Base-by-base conservation (phyloP, 129 eudicot species). In the Arctium lappa region DNA sequence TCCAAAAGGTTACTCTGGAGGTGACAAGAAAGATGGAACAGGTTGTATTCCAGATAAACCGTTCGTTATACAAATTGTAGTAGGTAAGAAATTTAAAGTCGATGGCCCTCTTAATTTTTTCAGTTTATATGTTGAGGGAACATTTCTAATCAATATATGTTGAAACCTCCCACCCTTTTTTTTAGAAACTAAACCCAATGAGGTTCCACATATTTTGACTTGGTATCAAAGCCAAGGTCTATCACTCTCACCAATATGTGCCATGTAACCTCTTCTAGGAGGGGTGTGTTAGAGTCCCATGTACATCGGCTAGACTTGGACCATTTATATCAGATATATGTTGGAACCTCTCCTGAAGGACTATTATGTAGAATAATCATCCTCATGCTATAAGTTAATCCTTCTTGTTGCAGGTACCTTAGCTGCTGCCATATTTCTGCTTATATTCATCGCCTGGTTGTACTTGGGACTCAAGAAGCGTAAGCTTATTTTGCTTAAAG, bases 1-100 rank as follows among this genome's bases (percentile, higher is more conserved):
- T 53, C 90, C 75, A 34, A 72, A 82, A 9, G 88, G 89, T 6
- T 87, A 63, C 86, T 68, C 69, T 8, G 92, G 90, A 9, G 86
- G 85, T 77, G 86, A 88, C 7, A 85, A 16, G 72, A 77, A 9
- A 78, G 77, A 42, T 11, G 84, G 87, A 29, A 29, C 33, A 22
- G 86, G 89, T 65, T 85, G 89, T 82, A 66, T 11, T 50, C 62
- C 56, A 34, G 68, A 39, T 56, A 34, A 71, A 72, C 37, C 68
- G n/a, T 32, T 11, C 36, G 66, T 83, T 83, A 15, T 78, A 11
- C 36, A 46, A 77, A 83, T 77, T 46, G 82, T 68, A 30, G 2
- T 70, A 37, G 42, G 86, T 77, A 78, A 27, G 73, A 12, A 56
- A 56, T 16, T n/a, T 3, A 69, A 69, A 69, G 2, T 77, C 10